Conservation (phyloP, 495 filamentous ascomycete genomes). For the Pyronema domesticum region DNA sequence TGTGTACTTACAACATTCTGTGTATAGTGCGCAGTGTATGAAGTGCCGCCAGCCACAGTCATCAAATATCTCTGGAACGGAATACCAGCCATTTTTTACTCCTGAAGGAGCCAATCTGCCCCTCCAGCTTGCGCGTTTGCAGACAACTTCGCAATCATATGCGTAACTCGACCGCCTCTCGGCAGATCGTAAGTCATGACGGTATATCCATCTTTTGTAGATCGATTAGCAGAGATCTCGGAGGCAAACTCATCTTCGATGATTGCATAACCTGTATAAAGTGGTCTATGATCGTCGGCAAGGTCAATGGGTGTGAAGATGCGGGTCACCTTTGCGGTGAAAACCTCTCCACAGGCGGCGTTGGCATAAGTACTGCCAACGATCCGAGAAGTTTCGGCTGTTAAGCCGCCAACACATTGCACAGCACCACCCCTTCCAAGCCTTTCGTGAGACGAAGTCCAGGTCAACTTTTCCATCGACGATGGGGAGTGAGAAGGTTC, state of each 20-base stretch:
- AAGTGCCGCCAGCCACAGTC: slow-evolving; percentile 1
- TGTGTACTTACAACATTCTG: slow-evolving; percentile 47
- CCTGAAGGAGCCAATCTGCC: slow-evolving; percentile 43
- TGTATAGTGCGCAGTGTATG: slow-evolving; percentile 43
- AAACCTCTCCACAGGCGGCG: slow-evolving; percentile 31
- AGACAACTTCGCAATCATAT: slow-evolving; percentile 38
- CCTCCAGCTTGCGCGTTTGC: slow-evolving; percentile 37
- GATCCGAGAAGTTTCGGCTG: slow-evolving; percentile 41
- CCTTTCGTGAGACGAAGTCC: slow-evolving; percentile 23
- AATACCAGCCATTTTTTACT: slow-evolving; percentile 41
- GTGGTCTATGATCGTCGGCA: slow-evolving; percentile 18
- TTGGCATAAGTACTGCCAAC: slow-evolving; percentile 48
- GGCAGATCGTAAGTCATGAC: slow-evolving; percentile 26
- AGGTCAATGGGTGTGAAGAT: slow-evolving; percentile 26
- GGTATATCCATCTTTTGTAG: slow-evolving; percentile 18
- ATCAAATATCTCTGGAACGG: slow-evolving; percentile 37
- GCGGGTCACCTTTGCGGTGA: slow-evolving; percentile 15
- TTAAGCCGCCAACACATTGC: slow-evolving; percentile 48
- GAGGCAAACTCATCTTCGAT: slow-evolving; percentile 10
- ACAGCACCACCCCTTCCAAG: slow-evolving; percentile 55
- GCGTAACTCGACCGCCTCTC: slow-evolving; percentile 39
- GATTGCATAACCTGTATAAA: slow-evolving; percentile 21
- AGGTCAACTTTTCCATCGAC: slow-evolving; percentile 21
- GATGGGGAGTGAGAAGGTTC: slow-evolving; percentile 12
- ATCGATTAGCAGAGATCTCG: slow-evolving; percentile 12